Conservation (phyloP, 306 rosid genomes). For the Gleditsia sinensis region DNA sequence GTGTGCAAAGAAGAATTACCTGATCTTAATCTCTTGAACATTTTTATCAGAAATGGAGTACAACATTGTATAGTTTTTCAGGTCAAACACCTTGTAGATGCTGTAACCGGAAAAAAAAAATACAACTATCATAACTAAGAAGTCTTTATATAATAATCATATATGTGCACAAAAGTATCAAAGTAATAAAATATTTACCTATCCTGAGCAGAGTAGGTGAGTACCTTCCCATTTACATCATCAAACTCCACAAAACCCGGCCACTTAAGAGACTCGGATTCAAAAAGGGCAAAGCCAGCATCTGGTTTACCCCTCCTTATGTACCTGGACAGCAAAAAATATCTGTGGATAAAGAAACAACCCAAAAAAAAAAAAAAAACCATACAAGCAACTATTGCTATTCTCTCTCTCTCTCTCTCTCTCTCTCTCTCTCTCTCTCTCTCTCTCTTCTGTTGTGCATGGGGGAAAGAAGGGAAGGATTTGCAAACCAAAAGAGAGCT, state of each 20-base stretch:
- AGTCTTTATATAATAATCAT: conserved; percentile 21
- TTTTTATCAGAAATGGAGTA: conserved; percentile 96
- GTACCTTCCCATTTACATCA: conserved; percentile 99
- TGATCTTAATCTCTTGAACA: conserved; percentile 98
- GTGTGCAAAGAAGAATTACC: conserved; percentile 54
- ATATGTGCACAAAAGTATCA: neutral
- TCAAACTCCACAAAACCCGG: conserved; percentile 99
- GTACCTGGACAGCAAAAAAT: conserved; percentile 57
- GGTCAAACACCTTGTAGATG: conserved; percentile 97
- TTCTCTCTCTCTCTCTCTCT: neutral
- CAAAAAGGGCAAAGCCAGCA: conserved; percentile 98
- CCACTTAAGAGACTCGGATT: conserved; percentile 97
- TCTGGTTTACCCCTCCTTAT: conserved; percentile 92
- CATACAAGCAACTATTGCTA: conserved; percentile 9
- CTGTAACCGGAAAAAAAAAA: conserved; percentile 43
- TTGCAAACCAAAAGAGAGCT: conserved; percentile 5
- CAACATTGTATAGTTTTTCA: conserved; percentile 93
- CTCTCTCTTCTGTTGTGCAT: neutral
- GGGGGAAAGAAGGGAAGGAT: neutral
- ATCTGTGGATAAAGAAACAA: conserved; percentile 27
- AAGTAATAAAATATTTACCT: conserved; percentile 44
- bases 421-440: neutral
- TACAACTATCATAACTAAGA: conserved; percentile 36
- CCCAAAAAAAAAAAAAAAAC: conserved; percentile 13
- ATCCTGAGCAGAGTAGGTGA: conserved; percentile 95